A percentile compares a stretch with the other conserved stretches of the same genome.
phyloP scores from a whole-genome alignment of 345 rosid species.

The Cardiospermum halicacabum region DNA sequence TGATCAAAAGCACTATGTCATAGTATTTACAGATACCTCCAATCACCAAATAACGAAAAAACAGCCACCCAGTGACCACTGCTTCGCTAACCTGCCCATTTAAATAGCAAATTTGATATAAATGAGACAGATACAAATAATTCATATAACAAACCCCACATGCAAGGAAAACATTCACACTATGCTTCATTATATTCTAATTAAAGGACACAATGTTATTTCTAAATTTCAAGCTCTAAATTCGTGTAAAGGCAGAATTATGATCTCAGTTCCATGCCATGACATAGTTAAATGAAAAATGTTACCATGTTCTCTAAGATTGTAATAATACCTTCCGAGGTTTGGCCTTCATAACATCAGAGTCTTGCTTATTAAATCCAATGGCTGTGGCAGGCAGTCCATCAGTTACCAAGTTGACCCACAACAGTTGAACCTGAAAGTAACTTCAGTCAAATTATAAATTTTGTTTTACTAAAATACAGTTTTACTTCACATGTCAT shows the following conservation, averaged over 20 bases:
- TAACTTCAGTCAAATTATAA: neutral
- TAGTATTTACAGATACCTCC: slow-evolving; percentile 61
- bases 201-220: neutral
- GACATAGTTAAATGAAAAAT: neutral
- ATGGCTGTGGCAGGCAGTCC: slow-evolving; percentile 99
- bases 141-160: neutral
- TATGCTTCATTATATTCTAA: neutral
- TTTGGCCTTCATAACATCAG: slow-evolving; percentile 94
- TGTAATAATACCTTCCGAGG: slow-evolving; percentile 83
- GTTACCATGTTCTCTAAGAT: neutral
- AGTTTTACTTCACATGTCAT: neutral
- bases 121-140: slow-evolving; percentile 5
- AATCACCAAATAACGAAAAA: slow-evolving; percentile 94
- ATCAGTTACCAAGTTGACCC: slow-evolving; percentile 99
- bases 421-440: slow-evolving; percentile 87
- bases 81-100: slow-evolving; percentile 87
- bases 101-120: slow-evolving; percentile 12
- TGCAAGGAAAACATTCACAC: neutral
- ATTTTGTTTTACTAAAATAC: neutral
- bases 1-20: neutral
- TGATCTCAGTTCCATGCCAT: neutral
- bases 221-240: neutral
- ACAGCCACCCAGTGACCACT: slow-evolving; percentile 95
- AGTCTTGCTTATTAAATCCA: slow-evolving; percentile 96
- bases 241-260: slow-evolving; percentile 3